Evolutionary conservation across 2,329 filamentous ascomycete genomes (phyloP), one percentile per base, ranked within the genome.

Genomic region (Chrysosporium queenslandicum): DNA sequence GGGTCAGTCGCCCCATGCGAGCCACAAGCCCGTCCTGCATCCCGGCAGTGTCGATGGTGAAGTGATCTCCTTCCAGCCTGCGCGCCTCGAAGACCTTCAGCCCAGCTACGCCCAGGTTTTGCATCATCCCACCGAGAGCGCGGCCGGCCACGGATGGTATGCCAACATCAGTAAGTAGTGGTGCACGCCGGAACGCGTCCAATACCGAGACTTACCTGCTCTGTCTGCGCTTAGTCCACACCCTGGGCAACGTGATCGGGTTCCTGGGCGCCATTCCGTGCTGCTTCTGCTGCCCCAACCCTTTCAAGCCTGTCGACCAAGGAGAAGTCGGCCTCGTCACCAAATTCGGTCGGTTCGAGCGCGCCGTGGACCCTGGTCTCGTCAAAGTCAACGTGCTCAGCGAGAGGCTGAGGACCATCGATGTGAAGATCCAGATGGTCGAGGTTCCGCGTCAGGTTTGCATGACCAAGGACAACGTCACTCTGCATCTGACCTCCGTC

Each of bases 381-480:
- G 88, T 97, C 70, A 94, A 94, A 76, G 83, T 98, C 77, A 98
- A 98, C 74, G 91, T 91, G 2, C 81, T 97, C 51, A 91, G 86
- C 63, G 92, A 98, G 76, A 81, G 78, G 54, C 78, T 98, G 39
- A 84, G 88, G 60, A 87, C 94, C 63, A 85, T 98, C 66, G 92
- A 98, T 69, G 92, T 98, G 74, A 98, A 97, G 82, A 96, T 97
- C 62, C 92, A 98, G 74, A 96, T 95, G 59, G 88, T 94, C 68
- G 72, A 98, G 76, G 92, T 98, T 21, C 91, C 91, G 16, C 83
- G 90, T 72, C 92, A 98, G 72, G 82, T 91, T 57, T 97, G 92
- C 77, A 98, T 98, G 90, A 98, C 92, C 69, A 97, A 97, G 75
- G 92, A 98, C 77, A 98, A 98, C 64, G 92, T 97, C 58, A 94